Evolutionary conservation across 2,329 filamentous ascomycete genomes (phyloP), one percentile per base, ranked within the genome.

Genomic region (Fusarium ramigenum): DNA sequence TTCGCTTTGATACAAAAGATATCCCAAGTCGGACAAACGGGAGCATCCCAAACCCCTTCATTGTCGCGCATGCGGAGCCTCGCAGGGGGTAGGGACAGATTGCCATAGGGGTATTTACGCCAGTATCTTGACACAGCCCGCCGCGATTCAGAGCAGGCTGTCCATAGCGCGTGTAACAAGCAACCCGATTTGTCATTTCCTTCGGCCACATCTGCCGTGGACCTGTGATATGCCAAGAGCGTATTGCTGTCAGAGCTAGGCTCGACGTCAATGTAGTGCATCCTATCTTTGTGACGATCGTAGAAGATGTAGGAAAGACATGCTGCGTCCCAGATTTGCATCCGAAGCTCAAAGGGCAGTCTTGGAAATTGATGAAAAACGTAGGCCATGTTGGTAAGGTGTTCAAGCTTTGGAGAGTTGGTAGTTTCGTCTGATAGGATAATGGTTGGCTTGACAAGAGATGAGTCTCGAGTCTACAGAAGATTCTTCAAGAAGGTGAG

Each of bases 281-380:
- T 46, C 6, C 9, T 1, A 15, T 3, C 0, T 15, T 4, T 3
- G 4, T 9, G 18, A 9, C 0, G 25, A 21, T 15, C 2, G 2
- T 28, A 46, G 18, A 28, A 0, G 25, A 2, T 3, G 4, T 28
- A 46, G 0, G 44, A 46, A 1, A 46, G 25, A 15, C 25, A 46
- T 28, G 44, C 43, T 28, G 8, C 25, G 25, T 46, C 23, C 43
- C 43, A 28, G 12, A 46, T 46, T 46, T 28, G 43, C 8, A 21
- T 5, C 18, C 12, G 43, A 46, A 28, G 25, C 25, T 46, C 44
- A 10, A 28, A 0, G 9, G 44, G 44, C 9, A 46, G 44, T 46
- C 25, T 28, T 9, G 25, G 44, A 25, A 46, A 46, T 21, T 12
- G 19, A 28, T 21, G 44, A 47, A 28, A 47, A 0, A 19, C 10